phyloP scores from a whole-genome alignment of 768 basidiomycete species.

The Leccinum imitatum region DNA sequence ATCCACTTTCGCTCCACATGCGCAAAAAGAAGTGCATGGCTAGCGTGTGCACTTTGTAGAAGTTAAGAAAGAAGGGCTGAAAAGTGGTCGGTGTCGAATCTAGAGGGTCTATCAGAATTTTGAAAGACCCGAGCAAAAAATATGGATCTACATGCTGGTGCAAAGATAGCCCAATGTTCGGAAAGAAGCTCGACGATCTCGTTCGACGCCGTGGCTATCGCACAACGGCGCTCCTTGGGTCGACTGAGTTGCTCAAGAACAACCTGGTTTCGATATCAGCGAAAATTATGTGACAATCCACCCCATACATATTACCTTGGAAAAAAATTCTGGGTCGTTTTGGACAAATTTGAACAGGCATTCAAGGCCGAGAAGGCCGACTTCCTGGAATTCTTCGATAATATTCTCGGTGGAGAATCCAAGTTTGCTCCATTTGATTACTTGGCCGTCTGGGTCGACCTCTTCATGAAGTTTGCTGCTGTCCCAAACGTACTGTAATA shows the following conservation, averaged over 20 bases:
- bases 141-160: slow-evolving; percentile 69
- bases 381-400: slow-evolving; percentile 70
- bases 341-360: slow-evolving; percentile 77
- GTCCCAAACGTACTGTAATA: slow-evolving; percentile 69
- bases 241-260: slow-evolving; percentile 80
- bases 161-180: slow-evolving; percentile 84
- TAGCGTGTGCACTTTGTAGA: slow-evolving; percentile 76
- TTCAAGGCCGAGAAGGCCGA: slow-evolving; percentile 79
- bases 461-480: slow-evolving; percentile 57
- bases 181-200: slow-evolving; percentile 83
- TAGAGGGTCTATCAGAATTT: slow-evolving; percentile 10
- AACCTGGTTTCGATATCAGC: slow-evolving; percentile 44
- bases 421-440: slow-evolving; percentile 71
- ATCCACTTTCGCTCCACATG: slow-evolving; percentile 89
- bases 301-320: slow-evolving; percentile 48
- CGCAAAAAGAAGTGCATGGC: slow-evolving; percentile 85
- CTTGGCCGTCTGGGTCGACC: slow-evolving; percentile 45
- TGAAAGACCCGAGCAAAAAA: not conserved
- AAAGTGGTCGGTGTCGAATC: slow-evolving; percentile 81
- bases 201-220: slow-evolving; percentile 79
- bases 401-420: slow-evolving; percentile 80
- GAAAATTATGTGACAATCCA: not conserved
- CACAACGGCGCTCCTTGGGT: slow-evolving; percentile 72
- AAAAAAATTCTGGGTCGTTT: slow-evolving; percentile 67
- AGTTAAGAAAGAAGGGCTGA: slow-evolving; percentile 86